phyloP scores from a whole-genome alignment of 371 early-diverging fungal species.

The Parasitella parasitica region DNA sequence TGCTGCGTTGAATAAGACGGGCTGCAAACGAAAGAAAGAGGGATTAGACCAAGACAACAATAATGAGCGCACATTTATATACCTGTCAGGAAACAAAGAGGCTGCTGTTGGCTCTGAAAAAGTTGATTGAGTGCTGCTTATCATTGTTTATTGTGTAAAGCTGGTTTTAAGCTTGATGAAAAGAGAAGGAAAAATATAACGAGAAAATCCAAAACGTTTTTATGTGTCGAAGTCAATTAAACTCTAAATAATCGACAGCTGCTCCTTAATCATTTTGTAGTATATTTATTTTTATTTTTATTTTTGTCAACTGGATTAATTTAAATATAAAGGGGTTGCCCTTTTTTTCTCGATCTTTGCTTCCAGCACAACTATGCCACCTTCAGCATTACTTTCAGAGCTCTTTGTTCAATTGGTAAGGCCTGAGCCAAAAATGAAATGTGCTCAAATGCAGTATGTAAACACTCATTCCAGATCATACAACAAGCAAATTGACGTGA shows the following conservation, averaged over 20 bases:
- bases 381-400: too few species aligned
- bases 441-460: too few species aligned
- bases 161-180: neutral
- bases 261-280: neutral
- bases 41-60: neutral
- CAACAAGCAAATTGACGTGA: neutral
- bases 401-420: neutral
- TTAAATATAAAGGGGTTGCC: neutral
- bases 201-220: neutral
- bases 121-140: constrained; percentile 5
- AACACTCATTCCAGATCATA: too few species aligned
- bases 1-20: neutral
- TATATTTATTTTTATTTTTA: neutral
- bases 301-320: neutral
- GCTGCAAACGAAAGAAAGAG: neutral
- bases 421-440: too few species aligned
- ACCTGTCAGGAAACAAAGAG: constrained; percentile 3
- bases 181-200: neutral
- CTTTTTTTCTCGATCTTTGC: neutral
- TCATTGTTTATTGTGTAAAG: neutral
- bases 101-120: neutral
- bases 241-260: neutral
- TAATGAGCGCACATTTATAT: neutral
- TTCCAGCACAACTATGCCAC: neutral
- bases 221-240: neutral